Conservation (phyloP, 768 basidiomycete genomes). For the Russula sp. region DNA sequence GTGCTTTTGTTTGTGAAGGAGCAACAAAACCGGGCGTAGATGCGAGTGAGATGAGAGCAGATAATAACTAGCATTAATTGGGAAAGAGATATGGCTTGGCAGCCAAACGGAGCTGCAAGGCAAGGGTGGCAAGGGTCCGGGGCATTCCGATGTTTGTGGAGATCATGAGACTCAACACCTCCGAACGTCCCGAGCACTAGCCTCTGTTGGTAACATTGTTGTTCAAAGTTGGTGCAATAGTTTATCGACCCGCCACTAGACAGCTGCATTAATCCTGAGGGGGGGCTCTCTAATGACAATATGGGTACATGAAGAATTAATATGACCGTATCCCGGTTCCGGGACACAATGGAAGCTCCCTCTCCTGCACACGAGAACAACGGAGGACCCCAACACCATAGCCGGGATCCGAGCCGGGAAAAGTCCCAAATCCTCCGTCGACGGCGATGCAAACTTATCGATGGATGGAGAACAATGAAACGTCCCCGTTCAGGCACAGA, state of each 20-base stretch:
- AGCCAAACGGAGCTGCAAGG: too few species aligned
- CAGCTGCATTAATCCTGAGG: not conserved
- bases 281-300: not conserved
- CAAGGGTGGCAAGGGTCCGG: not conserved
- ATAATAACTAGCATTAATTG: not conserved
- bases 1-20: too few species aligned
- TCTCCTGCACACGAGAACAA: conserved; percentile 11
- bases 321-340: conserved; percentile 5
- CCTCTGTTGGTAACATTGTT: conserved; percentile 18
- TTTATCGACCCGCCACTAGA: not conserved
- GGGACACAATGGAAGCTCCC: conserved; percentile 17
- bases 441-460: not conserved
- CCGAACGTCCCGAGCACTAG: conserved; percentile 15
- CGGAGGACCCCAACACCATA: not conserved
- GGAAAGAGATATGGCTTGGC: not conserved
- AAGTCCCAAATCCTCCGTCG: not conserved
- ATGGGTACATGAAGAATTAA: conserved; percentile 8
- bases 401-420: conserved; percentile 5
- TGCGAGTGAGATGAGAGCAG: not conserved
- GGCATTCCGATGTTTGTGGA: not conserved
- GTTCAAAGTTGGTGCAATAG: conserved; percentile 18
- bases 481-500: not conserved
- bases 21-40: not conserved
- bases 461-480: conserved; percentile 10
- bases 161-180: not conserved